Evolutionary conservation across 352 stramenopile species (phyloP).

Genomic region (Phytophthora sp.): DNA sequence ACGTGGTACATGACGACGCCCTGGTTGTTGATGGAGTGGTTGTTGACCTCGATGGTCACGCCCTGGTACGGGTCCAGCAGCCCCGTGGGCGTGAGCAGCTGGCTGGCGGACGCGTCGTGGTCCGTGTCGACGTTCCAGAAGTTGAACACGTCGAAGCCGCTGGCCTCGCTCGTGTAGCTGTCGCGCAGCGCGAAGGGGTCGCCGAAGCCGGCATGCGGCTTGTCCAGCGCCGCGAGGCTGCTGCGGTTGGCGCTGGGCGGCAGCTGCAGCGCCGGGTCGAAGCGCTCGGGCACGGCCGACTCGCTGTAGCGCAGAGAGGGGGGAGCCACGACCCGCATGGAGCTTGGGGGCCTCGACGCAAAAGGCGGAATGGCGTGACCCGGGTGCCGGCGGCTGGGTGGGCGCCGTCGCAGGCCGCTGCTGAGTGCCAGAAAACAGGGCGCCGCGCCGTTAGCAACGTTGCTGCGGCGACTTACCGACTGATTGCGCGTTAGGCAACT

Average conservation of each 20-base stretch:
- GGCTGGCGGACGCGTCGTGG: slow-evolving; percentile 42
- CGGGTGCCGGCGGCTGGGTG: slow-evolving; percentile 13
- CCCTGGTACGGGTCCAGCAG: slow-evolving; percentile 67
- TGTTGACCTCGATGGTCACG: slow-evolving; percentile 73
- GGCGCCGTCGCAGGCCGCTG: background rate
- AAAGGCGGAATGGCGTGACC: slow-evolving; percentile 27
- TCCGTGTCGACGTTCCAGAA: slow-evolving; percentile 62
- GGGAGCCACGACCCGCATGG: slow-evolving; percentile 37
- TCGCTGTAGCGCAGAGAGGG: slow-evolving; percentile 51
- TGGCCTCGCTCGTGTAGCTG: slow-evolving; percentile 70
- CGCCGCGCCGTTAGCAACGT: slow-evolving; percentile 32
- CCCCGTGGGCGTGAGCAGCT: slow-evolving; percentile 36
- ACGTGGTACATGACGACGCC: slow-evolving; percentile 91
- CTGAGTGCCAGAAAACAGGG: slow-evolving; percentile 22
- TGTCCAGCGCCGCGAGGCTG: slow-evolving; percentile 61
- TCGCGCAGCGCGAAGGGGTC: slow-evolving; percentile 42
- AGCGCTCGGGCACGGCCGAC: slow-evolving; percentile 52
- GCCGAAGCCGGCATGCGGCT: slow-evolving; percentile 18
- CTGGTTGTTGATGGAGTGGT: slow-evolving; percentile 75
- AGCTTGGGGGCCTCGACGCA: background rate
- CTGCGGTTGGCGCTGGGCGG: slow-evolving; percentile 55
- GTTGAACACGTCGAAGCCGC: slow-evolving; percentile 62
- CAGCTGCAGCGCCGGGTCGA: slow-evolving; percentile 53
- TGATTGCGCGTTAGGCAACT: slow-evolving; percentile 26
- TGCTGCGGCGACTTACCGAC: slow-evolving; percentile 20